A percentile compares a stretch with the other conserved stretches of the same genome.
phyloP scores from a whole-genome alignment of 768 basidiomycete genomes.

The Leccinum longicurvipes region DNA sequence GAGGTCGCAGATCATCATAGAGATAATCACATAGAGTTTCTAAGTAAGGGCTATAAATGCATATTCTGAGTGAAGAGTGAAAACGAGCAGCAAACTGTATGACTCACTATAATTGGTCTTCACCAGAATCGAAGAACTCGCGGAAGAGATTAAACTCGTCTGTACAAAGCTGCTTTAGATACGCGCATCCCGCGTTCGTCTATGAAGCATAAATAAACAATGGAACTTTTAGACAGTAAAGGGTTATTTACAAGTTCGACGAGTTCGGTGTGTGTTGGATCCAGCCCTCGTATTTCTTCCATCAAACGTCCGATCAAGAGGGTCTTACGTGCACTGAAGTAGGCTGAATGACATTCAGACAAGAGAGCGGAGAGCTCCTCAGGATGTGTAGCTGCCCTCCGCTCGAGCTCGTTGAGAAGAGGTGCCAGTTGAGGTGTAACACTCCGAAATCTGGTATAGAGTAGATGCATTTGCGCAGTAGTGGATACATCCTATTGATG shows the following conservation, averaged over 20 bases:
- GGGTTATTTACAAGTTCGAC: constrained; percentile 74
- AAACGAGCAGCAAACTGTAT: background rate
- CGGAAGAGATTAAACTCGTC: constrained; percentile 87
- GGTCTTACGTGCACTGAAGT: constrained; percentile 68
- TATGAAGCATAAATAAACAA: constrained; percentile 27
- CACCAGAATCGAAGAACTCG: constrained; percentile 84
- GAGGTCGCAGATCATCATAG: constrained; percentile 92
- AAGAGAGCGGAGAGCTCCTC: constrained; percentile 82
- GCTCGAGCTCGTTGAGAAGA: constrained; percentile 81
- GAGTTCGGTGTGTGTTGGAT: constrained; percentile 75
- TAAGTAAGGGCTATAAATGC: constrained; percentile 67
- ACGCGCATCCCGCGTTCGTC: constrained; percentile 91
- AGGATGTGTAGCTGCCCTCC: constrained; percentile 69
- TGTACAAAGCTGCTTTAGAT: constrained; percentile 85
- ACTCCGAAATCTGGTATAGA: constrained; percentile 85
- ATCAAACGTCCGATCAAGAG: constrained; percentile 71
- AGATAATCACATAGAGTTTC: constrained; percentile 91
- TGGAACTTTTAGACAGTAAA: background rate
- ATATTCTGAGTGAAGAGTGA: constrained; percentile 7
- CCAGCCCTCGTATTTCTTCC: constrained; percentile 80
- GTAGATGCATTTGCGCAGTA: constrained; percentile 77
- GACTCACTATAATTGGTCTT: constrained; percentile 66
- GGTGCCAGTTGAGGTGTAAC: constrained; percentile 71
- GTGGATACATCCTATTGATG: constrained; percentile 63
- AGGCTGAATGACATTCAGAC: constrained; percentile 83